phyloP scores from a whole-genome alignment of 1,139 yeast genomes.

The Suhomyces ambrosiae region DNA sequence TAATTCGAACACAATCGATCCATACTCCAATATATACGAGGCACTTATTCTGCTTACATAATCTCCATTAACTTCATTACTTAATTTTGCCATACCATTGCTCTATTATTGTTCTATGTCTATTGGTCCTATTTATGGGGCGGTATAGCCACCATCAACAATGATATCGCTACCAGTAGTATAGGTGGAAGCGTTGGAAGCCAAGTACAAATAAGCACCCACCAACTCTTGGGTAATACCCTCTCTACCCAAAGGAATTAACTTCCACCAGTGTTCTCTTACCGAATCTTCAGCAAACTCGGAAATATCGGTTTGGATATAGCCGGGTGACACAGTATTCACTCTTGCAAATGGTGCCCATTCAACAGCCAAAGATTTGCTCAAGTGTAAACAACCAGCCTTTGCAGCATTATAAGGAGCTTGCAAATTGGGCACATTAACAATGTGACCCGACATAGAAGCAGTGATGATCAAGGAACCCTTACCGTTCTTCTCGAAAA shows the following conservation, averaged over 20 bases:
- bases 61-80: background rate
- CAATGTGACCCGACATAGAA: constrained; percentile 84
- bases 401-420: constrained; percentile 85
- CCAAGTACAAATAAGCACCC: constrained; percentile 78
- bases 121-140: constrained; percentile 29
- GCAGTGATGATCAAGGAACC: constrained; percentile 80
- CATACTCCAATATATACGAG: too few species aligned
- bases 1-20: too few species aligned
- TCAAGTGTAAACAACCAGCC: constrained; percentile 82
- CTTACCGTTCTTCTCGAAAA: constrained; percentile 66
- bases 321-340: constrained; percentile 81
- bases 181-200: constrained; percentile 78
- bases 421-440: constrained; percentile 82
- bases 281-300: constrained; percentile 55
- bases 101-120: constrained; percentile 6
- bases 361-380: constrained; percentile 77
- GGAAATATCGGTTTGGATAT: constrained; percentile 68
- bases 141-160: constrained; percentile 84
- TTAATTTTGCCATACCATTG: background rate
- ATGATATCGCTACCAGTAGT: constrained; percentile 81
- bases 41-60: too few species aligned
- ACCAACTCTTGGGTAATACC: constrained; percentile 80
- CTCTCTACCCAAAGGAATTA: constrained; percentile 78
- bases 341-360: constrained; percentile 83
- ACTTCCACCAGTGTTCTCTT: constrained; percentile 60